phyloP scores from a whole-genome alignment of 2,329 filamentous ascomycete species.

The Calycina herbarum region DNA sequence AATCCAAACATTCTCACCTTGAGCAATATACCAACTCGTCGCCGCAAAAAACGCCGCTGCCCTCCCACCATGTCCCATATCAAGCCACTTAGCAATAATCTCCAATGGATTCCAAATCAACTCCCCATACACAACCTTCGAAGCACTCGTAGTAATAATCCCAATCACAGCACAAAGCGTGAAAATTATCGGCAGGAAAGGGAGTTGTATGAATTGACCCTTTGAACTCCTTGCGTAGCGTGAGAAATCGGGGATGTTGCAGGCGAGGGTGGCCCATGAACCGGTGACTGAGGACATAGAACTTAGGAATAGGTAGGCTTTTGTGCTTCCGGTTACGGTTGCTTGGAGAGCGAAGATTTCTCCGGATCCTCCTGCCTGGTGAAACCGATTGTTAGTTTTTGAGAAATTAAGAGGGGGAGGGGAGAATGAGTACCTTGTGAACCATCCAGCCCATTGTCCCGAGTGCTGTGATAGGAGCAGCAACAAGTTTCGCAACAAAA shows the following conservation, averaged over 20 bases:
- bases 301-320: constrained; percentile 33
- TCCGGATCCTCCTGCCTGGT: constrained; percentile 43
- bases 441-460: constrained; percentile 65
- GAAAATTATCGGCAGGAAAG: constrained; percentile 35
- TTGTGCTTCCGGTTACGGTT: constrained; percentile 31
- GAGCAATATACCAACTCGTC: constrained; percentile 53
- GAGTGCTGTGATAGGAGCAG: constrained; percentile 59
- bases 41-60: constrained; percentile 50
- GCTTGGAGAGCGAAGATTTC: constrained; percentile 30
- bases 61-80: constrained; percentile 45
- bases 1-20: constrained; percentile 25
- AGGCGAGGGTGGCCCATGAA: constrained; percentile 37
- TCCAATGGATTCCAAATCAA: constrained; percentile 52
- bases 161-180: constrained; percentile 46
- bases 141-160: constrained; percentile 58
- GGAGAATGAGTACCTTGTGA: constrained; percentile 42
- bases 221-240: constrained; percentile 34
- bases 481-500: constrained; percentile 51
- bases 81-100: constrained; percentile 46
- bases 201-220: constrained; percentile 43
- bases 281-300: constrained; percentile 37
- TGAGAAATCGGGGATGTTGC: constrained; percentile 41
- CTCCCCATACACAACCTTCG: constrained; percentile 51
- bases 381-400: not conserved
- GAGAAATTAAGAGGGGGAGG: not conserved